A percentile compares a stretch with the other conserved stretches of the same genome.
These are phyloP conservation scores for Nakaseomyces kungkrabaensis DNA, from an alignment of 1,139 yeast genomes.

Conservation along the genomic window DNA sequence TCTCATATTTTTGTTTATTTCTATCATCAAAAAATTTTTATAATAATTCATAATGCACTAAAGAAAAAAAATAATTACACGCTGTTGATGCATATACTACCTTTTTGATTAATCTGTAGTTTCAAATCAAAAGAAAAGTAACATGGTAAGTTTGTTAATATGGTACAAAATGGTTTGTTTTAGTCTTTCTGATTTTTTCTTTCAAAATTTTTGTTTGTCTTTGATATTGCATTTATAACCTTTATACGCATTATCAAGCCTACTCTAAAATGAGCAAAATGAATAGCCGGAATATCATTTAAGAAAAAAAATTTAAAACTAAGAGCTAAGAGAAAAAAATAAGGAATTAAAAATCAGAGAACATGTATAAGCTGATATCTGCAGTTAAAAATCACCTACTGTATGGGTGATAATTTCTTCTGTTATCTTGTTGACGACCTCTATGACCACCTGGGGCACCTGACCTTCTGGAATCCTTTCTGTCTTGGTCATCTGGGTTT, in stretches of 20 bases:
- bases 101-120: not conserved
- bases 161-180: not conserved
- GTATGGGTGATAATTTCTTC: slow-evolving; percentile 22
- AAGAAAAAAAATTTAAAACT: too few relatives aligned
- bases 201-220: not conserved
- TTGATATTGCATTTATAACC: not conserved
- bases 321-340: not conserved
- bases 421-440: slow-evolving; percentile 14
- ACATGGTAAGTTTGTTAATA: not conserved
- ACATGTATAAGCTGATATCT: not conserved
- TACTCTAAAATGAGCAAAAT: not conserved
- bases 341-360: not conserved
- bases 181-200: not conserved
- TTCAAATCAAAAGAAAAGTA: not conserved
- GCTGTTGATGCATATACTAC: not conserved
- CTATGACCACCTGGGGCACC: slow-evolving; percentile 14
- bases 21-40: not conserved
- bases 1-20: not conserved
- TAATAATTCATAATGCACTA: slow-evolving; percentile 1
- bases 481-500: slow-evolving; percentile 32
- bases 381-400: slow-evolving; percentile 10
- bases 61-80: slow-evolving; percentile 1
- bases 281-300: not conserved
- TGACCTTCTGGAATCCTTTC: slow-evolving; percentile 11
- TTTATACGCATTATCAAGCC: not conserved